phyloP scores from a whole-genome alignment of 352 stramenopile species.

The Phytophthora chlamydospora region DNA sequence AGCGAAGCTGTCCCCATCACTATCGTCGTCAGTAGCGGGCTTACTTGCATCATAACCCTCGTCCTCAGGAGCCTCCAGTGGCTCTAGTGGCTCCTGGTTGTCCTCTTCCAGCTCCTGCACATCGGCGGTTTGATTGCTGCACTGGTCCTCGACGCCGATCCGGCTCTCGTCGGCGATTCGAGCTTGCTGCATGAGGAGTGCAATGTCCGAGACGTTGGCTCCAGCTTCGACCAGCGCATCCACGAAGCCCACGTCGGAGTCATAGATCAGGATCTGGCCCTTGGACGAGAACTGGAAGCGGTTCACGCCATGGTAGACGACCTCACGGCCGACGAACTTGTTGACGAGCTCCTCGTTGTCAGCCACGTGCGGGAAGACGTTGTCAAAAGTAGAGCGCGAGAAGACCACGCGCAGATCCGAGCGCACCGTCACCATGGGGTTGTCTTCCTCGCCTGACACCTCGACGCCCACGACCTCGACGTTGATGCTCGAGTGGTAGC shows the following conservation, averaged over 20 bases:
- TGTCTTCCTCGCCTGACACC: slow-evolving; percentile 46
- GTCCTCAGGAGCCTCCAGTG: slow-evolving; percentile 8
- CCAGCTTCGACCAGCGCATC: slow-evolving; percentile 49
- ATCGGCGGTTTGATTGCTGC: neutral
- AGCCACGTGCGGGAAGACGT: slow-evolving; percentile 66
- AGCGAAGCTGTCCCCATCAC: neutral
- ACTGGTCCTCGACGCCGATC: slow-evolving; percentile 35
- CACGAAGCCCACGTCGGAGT: slow-evolving; percentile 66
- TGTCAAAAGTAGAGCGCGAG: slow-evolving; percentile 52
- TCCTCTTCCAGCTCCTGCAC: slow-evolving; percentile 19
- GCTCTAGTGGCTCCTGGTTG: slow-evolving; percentile 7
- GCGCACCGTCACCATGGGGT: slow-evolving; percentile 50
- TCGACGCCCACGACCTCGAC: slow-evolving; percentile 49
- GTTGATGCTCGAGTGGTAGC: slow-evolving; percentile 37
- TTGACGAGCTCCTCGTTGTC: slow-evolving; percentile 48
- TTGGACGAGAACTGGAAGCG: slow-evolving; percentile 55
- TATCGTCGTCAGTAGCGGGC: slow-evolving; percentile 7
- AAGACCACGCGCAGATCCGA: slow-evolving; percentile 56
- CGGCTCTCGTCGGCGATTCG: slow-evolving; percentile 50
- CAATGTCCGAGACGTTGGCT: slow-evolving; percentile 49
- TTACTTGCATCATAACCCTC: slow-evolving; percentile 5
- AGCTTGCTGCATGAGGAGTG: slow-evolving; percentile 55
- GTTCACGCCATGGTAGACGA: slow-evolving; percentile 60
- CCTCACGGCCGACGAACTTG: slow-evolving; percentile 50
- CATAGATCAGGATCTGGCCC: slow-evolving; percentile 56